Base-by-base conservation (phyloP, 2,329 filamentous ascomycete genomes). In the Colletotrichum eleusines region DNA sequence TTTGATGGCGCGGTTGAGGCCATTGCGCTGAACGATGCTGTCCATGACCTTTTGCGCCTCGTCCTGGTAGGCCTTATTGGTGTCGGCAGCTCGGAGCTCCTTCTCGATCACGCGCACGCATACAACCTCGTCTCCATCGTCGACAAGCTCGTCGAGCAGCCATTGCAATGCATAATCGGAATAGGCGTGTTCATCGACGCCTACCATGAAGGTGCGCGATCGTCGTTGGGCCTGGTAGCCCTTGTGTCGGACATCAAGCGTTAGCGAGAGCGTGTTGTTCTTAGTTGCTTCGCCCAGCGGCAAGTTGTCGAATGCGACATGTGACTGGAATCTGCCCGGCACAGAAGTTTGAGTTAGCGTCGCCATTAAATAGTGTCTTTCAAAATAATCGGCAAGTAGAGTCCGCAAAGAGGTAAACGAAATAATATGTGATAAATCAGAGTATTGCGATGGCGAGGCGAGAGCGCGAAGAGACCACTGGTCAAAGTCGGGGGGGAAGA, bases 81-180 rank as follows among this genome's bases (percentile, higher is more conserved):
- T 91, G 66, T 90, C 88, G 73, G 92, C 88, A 44, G 86, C 85
- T 63, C 91, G 92, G 62, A 90, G 88, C 73, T 95, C 93, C 78
- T 93, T 95, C 77, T 97, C 94, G 53, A 97, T 88, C 2, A 97
- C 95, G 63, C 94, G 88, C 59, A 98, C 88, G 80, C 95, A 98
- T 11, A 98, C 92, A 68, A 98, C 91, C 81, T 97, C 94, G 78
- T 98, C 95, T 23, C 95, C 94, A 77, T 97, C 95, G 76, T 97
- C 94, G 50, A 97, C 94, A 66, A 97, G 86, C 81, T 97, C 94
- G 76, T 97, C 94, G 48, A 98, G 89, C 61, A 97, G 86, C 94
- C 94, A 98, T 80, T 97, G 93, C 23, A 98, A 85, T 20, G 95
- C 95, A 81, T 95, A 96, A 73, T 97, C 93, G 8, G 94, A 97